Evolutionary conservation across 768 basidiomycete genomes (phyloP).

Genomic region (Pulveroboletus ravenelii): DNA sequence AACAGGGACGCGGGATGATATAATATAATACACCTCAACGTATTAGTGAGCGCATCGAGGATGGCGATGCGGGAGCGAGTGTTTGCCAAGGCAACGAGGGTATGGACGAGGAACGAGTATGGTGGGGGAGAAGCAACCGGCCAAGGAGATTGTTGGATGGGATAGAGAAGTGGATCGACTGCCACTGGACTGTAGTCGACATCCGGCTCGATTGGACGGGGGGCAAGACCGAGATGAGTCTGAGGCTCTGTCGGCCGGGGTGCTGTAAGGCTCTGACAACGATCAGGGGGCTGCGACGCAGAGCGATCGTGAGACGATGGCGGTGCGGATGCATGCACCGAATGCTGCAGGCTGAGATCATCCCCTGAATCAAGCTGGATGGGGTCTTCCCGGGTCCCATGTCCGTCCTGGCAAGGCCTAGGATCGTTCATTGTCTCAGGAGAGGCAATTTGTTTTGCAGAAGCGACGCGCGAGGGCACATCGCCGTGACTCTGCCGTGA

Average conservation of each 20-base stretch:
- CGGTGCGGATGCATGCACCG: conserved; percentile 1
- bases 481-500: conserved; percentile 17
- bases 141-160: conserved; percentile 43
- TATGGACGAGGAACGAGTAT: conserved; percentile 67
- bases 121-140: conserved; percentile 39
- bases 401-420: conserved; percentile 20
- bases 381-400: conserved; percentile 22
- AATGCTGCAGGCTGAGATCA: conserved; percentile 4
- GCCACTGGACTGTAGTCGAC: conserved; percentile 29
- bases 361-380: conserved; percentile 24
- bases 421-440: conserved; percentile 1
- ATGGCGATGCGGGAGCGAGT: conserved; percentile 75
- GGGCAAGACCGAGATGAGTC: conserved; percentile 10
- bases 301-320: conserved; percentile 14
- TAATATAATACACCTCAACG: conserved; percentile 60
- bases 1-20: conserved; percentile 67
- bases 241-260: conserved; percentile 3
- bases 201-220: conserved; percentile 23
- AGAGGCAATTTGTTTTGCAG: conserved; percentile 12
- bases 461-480: conserved; percentile 12
- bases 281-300: conserved; percentile 2
- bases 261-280: background rate
- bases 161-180: conserved; percentile 48
- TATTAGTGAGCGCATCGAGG: conserved; percentile 65
- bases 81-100: conserved; percentile 53